Percentiles rank a stretch among this genome's conserved stretches.
phyloP scores from a whole-genome alignment of 2,329 filamentous ascomycete species.

The Nemania diffusa region DNA sequence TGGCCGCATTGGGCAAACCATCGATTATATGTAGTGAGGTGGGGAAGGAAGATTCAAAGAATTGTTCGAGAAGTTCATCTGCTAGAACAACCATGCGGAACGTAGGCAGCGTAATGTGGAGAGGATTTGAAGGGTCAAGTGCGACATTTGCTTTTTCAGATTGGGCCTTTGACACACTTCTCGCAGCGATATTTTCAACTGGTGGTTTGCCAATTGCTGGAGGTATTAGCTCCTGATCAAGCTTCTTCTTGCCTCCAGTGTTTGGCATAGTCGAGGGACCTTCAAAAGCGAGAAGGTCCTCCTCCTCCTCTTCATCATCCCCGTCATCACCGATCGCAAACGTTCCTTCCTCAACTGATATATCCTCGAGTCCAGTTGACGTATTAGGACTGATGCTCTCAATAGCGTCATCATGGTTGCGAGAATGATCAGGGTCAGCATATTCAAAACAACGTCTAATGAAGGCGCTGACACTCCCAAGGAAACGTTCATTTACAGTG shows the following conservation, averaged over 20 bases:
- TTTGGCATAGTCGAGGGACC: slow-evolving; percentile 57
- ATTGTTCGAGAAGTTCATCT: slow-evolving; percentile 93
- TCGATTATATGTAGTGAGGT: slow-evolving; percentile 91
- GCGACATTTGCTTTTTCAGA: slow-evolving; percentile 87
- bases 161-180: slow-evolving; percentile 69
- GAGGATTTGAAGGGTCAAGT: slow-evolving; percentile 89
- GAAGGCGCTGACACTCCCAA: slow-evolving; percentile 94
- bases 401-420: slow-evolving; percentile 59
- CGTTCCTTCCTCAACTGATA: slow-evolving; percentile 56
- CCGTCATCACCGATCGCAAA: slow-evolving; percentile 78
- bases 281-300: slow-evolving; percentile 71
- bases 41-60: slow-evolving; percentile 96
- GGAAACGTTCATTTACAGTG: slow-evolving; percentile 84
- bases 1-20: slow-evolving; percentile 55
- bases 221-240: slow-evolving; percentile 53
- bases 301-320: slow-evolving; percentile 58
- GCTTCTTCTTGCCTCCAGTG: slow-evolving; percentile 54
- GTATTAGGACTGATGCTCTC: slow-evolving; percentile 47
- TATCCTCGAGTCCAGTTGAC: slow-evolving; percentile 35
- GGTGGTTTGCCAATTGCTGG: slow-evolving; percentile 45
- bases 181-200: slow-evolving; percentile 42
- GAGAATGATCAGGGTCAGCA: slow-evolving; percentile 87
- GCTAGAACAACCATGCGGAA: slow-evolving; percentile 99
- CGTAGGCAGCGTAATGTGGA: slow-evolving; percentile 95
- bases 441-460: slow-evolving; percentile 98